Evolutionary conservation across 179 eudicot genomes (phyloP), one percentile per base, ranked within the genome.

Genomic region (Silene vulgaris): DNA sequence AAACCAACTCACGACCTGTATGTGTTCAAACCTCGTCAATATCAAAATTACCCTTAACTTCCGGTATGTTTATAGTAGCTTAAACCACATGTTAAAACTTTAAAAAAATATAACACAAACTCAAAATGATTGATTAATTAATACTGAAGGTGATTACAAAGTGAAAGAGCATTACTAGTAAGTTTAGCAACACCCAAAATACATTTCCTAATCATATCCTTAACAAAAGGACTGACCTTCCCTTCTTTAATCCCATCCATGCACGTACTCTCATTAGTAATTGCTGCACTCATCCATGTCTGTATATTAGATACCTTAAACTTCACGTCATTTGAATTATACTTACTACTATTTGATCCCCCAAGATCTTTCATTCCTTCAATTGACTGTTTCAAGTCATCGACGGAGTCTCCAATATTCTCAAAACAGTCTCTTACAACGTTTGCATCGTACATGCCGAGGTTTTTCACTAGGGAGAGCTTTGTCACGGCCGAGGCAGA

Each of bases 211-310:
- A 90, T 74, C 79, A 62, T 77, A 4, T 66, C 77, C 87, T 82
- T 89, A 29, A 85, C 81, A 14, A 2, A 12, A 0, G 48, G 21
- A 69, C 67, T 81, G 19, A 85, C 85, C 63, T 79, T 77, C 35
- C 80, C 23, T 6, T 74, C 89, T 11, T 70, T 72, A 62, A 89
- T 73, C 64, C 80, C 91, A 65, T 90, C 96, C 77, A 81, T 79
- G 74, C 96, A 90, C 16, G 91, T 82, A 19, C 85, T 80, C 70
- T 87, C 86, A 40, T 87, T 86, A 1, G 91, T 86, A 0, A 89
- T 84, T 28, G 89, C 90, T 0, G 92, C 88, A 52, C 96, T 90
- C 57, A 80, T 77, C 83, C 87, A 85, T 5, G 90, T 90, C 84
- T 83, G 77, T 0, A 88, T 82, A 35, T 83, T 88, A 0, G 81